Evolutionary conservation across 1,284 basidiomycete genomes (phyloP), one percentile per base, ranked within the genome.

Genomic region (Albatrellus sp.): DNA sequence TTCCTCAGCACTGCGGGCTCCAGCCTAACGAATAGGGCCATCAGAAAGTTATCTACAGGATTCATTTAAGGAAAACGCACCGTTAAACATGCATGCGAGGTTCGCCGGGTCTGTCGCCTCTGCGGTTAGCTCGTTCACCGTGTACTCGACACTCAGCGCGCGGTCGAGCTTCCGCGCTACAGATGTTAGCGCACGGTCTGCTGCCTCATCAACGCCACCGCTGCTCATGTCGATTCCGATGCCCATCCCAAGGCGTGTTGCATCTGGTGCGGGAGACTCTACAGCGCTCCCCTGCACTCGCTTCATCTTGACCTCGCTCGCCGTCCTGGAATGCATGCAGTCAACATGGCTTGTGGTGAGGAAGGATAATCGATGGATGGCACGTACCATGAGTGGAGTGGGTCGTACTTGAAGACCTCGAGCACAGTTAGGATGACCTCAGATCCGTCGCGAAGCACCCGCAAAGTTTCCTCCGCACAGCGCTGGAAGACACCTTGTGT

Each of bases 401-500:
- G 94, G 62, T 98, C 94, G 57, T 97, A 80, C 60, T 90, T 91
- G 75, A 98, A 96, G 10, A 98, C 94, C 57, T 97, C 93, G 32
- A 98, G 72, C 0, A 98, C 85, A 1, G 93, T 98, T 70, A 94
- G 77, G 56, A 98, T 84, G 37, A 94, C 77, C 45, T 84, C 83
- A 0, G 89, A 87, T 7, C 82, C 78, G 40, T 87, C 81, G 7
- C 93, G 76, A 37, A 98, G 66, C 8, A 98, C 92, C 12, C 91
- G 78, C 12, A 98, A 65, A 0, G 92, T 97, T 61, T 98, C 90
- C 63, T 98, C 90, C 3, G 90, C 84, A 59, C 93, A 98, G 28
- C 90, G 78, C 49, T 94, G 80, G 69, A 96, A 98, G 5, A 96
- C 92, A 1, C 94, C 94, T 51, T 93, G 82, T 0, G 91, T 89